A percentile compares a stretch with the other conserved stretches of the same genome.
phyloP scores from a whole-genome alignment of 768 basidiomycete species.

The Lactarius hengduanensis region DNA sequence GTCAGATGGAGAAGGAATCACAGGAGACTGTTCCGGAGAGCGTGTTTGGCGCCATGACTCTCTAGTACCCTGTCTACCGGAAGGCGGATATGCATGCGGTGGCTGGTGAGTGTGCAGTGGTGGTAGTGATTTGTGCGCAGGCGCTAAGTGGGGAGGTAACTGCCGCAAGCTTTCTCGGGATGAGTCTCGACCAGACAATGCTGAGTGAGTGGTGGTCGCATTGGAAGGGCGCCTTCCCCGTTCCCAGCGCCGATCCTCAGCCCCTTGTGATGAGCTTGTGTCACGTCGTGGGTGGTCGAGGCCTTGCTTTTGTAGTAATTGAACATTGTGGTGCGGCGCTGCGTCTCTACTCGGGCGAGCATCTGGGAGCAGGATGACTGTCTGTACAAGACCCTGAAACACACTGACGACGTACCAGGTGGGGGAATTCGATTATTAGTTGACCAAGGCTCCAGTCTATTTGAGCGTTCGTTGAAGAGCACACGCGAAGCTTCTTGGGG shows the following conservation, averaged over 20 bases:
- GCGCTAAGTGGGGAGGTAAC: conserved; percentile 25
- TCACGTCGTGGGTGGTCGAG: conserved; percentile 33
- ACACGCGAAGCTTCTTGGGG: conserved; percentile 63
- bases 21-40: conserved; percentile 23
- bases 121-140: conserved; percentile 18
- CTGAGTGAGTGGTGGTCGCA: conserved; percentile 20
- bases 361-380: conserved; percentile 42
- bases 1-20: conserved; percentile 11
- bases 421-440: conserved; percentile 47
- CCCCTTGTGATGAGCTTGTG: conserved; percentile 19
- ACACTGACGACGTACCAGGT: conserved; percentile 31
- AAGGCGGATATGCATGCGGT: conserved; percentile 13
- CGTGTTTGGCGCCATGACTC: conserved; percentile 27
- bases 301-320: conserved; percentile 58
- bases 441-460: conserved; percentile 81
- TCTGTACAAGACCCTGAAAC: conserved; percentile 27
- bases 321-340: conserved; percentile 47
- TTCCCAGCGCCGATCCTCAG: conserved; percentile 27
- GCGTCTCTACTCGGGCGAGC: conserved; percentile 47
- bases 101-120: conserved; percentile 22
- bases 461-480: conserved; percentile 95
- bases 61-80: conserved; percentile 19
- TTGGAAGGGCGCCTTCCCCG: conserved; percentile 27
- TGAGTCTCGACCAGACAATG: conserved; percentile 23
- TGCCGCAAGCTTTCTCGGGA: conserved; percentile 29